These are phyloP conservation scores for Penicillium sp. DNA, from an alignment of 2,329 filamentous ascomycete species.

Conservation along the genomic window DNA sequence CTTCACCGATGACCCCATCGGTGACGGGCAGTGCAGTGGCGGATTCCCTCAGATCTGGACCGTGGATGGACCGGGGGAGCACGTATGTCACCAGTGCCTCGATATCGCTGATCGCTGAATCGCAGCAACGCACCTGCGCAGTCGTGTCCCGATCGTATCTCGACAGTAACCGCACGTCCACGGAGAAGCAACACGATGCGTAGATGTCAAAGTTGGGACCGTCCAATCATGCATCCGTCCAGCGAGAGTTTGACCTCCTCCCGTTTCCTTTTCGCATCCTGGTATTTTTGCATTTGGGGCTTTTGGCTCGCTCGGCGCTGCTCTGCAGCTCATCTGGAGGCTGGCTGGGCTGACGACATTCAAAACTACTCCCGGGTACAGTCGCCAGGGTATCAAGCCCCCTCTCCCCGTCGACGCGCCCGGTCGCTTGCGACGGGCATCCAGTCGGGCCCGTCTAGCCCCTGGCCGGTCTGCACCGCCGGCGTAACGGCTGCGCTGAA, in stretches of 20 bases:
- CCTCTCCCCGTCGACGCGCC: conserved; percentile 1
- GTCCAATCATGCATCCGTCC: not conserved
- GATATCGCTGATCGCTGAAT: not conserved
- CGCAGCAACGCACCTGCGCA: too few species aligned
- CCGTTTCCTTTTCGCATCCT: not conserved
- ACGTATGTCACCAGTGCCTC: not conserved
- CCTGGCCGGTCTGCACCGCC: conserved; percentile 6
- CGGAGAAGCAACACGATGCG: too few species aligned
- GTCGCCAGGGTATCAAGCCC: conserved; percentile 1
- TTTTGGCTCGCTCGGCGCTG: too few species aligned
- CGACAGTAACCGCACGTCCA: too few species aligned
- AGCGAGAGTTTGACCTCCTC: not conserved
- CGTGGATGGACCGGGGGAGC: not conserved
- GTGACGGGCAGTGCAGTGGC: not conserved
- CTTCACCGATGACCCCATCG: not conserved
- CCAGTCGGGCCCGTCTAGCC: not conserved
- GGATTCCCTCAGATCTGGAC: not conserved
- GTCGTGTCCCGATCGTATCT: too few species aligned
- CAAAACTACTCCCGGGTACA: not conserved
- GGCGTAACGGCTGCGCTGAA: conserved; percentile 1
- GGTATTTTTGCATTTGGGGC: not conserved
- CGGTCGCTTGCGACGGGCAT: conserved; percentile 6
- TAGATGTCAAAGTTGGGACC: not conserved
- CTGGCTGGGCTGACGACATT: too few species aligned
- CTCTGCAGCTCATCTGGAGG: too few species aligned